Evolutionary conservation across 1,284 basidiomycete genomes (phyloP), one percentile per base, ranked within the genome.

Genomic region (Coniferiporia weirii): DNA sequence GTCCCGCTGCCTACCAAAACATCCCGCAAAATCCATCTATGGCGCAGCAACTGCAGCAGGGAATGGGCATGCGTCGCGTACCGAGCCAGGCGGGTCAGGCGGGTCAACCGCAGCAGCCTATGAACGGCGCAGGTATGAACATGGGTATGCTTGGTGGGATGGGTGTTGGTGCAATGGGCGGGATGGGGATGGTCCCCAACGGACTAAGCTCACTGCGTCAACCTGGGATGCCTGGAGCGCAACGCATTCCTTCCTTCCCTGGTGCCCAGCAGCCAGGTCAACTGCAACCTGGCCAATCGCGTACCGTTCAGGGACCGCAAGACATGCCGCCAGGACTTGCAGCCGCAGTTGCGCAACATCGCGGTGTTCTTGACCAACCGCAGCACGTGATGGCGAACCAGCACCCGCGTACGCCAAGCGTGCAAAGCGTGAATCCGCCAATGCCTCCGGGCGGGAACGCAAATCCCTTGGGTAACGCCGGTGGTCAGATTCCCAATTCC

Each of bases 61-160:
- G 47, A 13, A 52, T 52, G 50, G 56, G 35, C 13, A 57, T 60
- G 46, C 52, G 58, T 10, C 52, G 58, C 17, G 58, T 55, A 17
- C 58, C 58, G n/a, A 54, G 52, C 22, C 52, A 54, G 27, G 43
- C 52, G 4, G 52, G 53, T 5, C 44, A 51, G 19, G 40, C 49
- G 13, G 17, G 17, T 22, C 51, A 54, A 20, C 38, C 58, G 46
- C 52, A 50, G 34, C 35, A 27, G 13, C 19, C 35, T 3, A 40
- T 34, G 12, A 43, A 13, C 13, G 49, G 22, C n/a, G 52, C 15
- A 10, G 54, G 43, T 2, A 43, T 57, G 50, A 49, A 53, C 20
- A 19, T 20, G 56, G 36, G 17, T 13, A 52, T 48, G 38, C 32
- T 49, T 27, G 53, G 32, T 47, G 49, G 12, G 47, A 38, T 55